A percentile compares a stretch with the other conserved stretches of the same genome.
Evolutionary conservation across 2,329 filamentous ascomycete genomes (phyloP).

Genomic region (Hypomyces perniciosus): DNA sequence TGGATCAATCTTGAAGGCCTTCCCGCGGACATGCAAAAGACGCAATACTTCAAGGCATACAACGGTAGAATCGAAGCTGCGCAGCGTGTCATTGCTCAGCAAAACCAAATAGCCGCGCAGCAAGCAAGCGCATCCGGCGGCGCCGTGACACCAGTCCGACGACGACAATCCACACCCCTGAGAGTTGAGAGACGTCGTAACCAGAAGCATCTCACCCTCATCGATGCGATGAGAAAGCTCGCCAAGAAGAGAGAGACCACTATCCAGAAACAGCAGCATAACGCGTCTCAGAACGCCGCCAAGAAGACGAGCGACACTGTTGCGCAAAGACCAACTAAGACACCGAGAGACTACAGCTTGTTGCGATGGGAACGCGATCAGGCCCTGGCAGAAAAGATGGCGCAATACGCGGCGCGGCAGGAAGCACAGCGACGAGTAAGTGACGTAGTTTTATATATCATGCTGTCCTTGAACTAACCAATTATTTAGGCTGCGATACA

Average conservation of each 20-base stretch:
- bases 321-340: slow-evolving; percentile 55
- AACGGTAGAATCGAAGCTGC: slow-evolving; percentile 55
- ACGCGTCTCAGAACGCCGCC: slow-evolving; percentile 67
- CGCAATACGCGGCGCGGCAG: slow-evolving; percentile 52
- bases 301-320: slow-evolving; percentile 70
- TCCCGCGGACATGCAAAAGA: slow-evolving; percentile 89
- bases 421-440: slow-evolving; percentile 52
- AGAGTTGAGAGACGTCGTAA: slow-evolving; percentile 82
- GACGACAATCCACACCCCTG: slow-evolving; percentile 71
- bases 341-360: slow-evolving; percentile 84
- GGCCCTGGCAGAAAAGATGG: slow-evolving; percentile 54
- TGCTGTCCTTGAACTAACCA: slow-evolving; percentile 21
- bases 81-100: slow-evolving; percentile 48
- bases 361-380: slow-evolving; percentile 84
- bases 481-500: slow-evolving; percentile 36
- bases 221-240: slow-evolving; percentile 92
- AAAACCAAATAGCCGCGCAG: slow-evolving; percentile 46
- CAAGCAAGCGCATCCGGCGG: slow-evolving; percentile 41
- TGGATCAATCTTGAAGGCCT: slow-evolving; percentile 91
- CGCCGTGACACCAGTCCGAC: slow-evolving; percentile 39
- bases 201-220: slow-evolving; percentile 78
- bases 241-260: slow-evolving; percentile 88
- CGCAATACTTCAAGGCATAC: slow-evolving; percentile 81
- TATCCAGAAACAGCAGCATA: slow-evolving; percentile 83
- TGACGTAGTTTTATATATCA: slow-evolving; percentile 13